These are phyloP conservation scores for Fusarium caatingaense DNA, from an alignment of 2,329 filamentous ascomycete species.

Conservation along the genomic window DNA sequence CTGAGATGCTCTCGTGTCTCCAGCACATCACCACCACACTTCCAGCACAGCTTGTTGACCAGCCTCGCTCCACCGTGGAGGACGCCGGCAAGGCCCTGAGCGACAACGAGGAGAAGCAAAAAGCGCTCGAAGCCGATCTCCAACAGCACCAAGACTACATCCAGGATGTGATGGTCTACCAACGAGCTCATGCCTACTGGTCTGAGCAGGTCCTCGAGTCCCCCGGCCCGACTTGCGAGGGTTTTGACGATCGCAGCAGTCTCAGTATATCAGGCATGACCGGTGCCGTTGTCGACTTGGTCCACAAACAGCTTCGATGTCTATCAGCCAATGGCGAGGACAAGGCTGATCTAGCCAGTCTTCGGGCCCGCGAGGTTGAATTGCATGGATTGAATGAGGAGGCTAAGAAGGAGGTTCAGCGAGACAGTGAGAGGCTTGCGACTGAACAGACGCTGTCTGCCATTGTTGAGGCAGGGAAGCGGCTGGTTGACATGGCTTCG, in stretches of 20 bases:
- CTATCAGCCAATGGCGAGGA: background rate
- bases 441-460: background rate
- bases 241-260: background rate
- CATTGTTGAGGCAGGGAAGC: background rate
- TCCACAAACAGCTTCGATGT: background rate
- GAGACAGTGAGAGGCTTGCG: background rate
- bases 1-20: background rate
- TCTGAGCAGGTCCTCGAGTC: background rate
- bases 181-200: background rate
- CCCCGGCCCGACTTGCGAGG: background rate
- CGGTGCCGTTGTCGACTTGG: background rate
- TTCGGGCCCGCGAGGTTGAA: background rate
- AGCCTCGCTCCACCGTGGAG: background rate
- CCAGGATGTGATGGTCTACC: background rate
- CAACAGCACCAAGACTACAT: background rate
- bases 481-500: background rate
- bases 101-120: background rate
- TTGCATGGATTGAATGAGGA: background rate
- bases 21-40: rapidly evolving
- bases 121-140: background rate
- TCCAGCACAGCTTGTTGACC: background rate
- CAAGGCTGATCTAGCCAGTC: background rate
- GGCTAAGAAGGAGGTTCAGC: background rate
- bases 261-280: background rate
- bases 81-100: background rate